Evolutionary conservation across 2,329 filamentous ascomycete genomes (phyloP), one percentile per base, ranked within the genome.

Genomic region (Colletotrichum viniferum): DNA sequence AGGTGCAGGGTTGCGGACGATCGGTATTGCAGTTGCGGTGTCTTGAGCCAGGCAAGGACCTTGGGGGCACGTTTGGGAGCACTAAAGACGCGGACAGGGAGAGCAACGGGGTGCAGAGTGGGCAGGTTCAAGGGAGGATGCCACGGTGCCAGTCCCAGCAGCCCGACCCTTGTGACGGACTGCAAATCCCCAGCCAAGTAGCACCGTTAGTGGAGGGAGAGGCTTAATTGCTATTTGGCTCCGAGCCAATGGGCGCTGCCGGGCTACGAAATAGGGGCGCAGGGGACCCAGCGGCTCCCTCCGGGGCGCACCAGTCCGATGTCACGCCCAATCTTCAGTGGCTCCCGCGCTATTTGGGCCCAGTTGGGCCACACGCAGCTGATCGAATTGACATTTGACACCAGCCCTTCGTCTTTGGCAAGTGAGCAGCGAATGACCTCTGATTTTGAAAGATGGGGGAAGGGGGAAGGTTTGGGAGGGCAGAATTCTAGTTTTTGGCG

Each of bases 211-310:
- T 76, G 73, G 73, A 73, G 58, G 70, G 32, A 36, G 48, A 73
- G 69, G 73, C 73, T 76, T 76, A 76, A 76, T 69, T 76, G 70
- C 73, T 64, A 36, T 76, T 73, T 69, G 69, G 34, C 58, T 73
- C 73, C 73, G 63, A 52, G 73, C 73, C 73, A 76, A 76, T 76
- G 36, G 69, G 64, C 69, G 64, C 43, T 56, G 48, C 52, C 26
- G 34, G 24, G 34, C 32, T 24, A 26, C 30, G 56, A 24, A 63
- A 76, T 76, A 76, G 70, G 73, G 73, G 63, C 56, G 64, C 21
- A 67, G 34, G 58, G 34, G 21, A 73, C 63, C 63, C 34, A 73
- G 69, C 69, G 69, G 63, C 58, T 73, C 69, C 56, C 73, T 69
- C 63, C 69, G 69, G 69, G 69, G 68, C 28, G 56, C 32, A 56